Base-by-base conservation (phyloP, 1,139 yeast species). In the Geotrichum cucujoidarum region DNA sequence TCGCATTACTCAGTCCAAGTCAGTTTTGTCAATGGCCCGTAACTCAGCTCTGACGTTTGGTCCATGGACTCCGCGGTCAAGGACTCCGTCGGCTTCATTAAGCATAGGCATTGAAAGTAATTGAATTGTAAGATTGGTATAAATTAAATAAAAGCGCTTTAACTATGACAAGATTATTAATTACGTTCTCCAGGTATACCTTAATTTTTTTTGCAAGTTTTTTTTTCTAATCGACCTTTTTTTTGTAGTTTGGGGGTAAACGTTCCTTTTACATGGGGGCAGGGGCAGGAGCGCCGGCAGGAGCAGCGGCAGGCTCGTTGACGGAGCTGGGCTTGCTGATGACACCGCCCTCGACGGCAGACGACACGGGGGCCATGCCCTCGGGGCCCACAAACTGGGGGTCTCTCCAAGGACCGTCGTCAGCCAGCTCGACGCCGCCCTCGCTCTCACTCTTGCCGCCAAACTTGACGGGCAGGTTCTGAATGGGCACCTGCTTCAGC, bases 391-490 rank as follows among this genome's bases (percentile, higher is more conserved):
- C 81, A 69, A 64, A 90, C 68, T 83, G 61, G 21, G 83, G 73
- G 56, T 90, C 94, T 76, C 97, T 86, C 98, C 98, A 92, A 55
- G 98, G 98, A 56, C 98, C 98, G 57, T 83, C 75, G 65, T 92
- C 98, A 45, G 94, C 81, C 62, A 92, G 74, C 69, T 83, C 87
- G 55, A 92, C 78, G 30, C 95, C 72, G 59, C 94, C 90, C 41
- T 78, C 83, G 39, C 81, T 81, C 56, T 70, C 77, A 37, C 94
- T 82, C 57, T 65, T 65, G 58, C 98, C 98, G 55, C 98, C 98
- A 62, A 85, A 90, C 71, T 87, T 88, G 48, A 62, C 74, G 46
- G 98, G 98, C 65, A 92, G 77, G 74, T 92, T 90, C 69, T 88
- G 95, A 4, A 83, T 80, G 17, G 97, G 97, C 56, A 92, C 85